Evolutionary conservation across 2,329 filamentous ascomycete species (phyloP).

Genomic region (Colletotrichum chrysophilum): DNA sequence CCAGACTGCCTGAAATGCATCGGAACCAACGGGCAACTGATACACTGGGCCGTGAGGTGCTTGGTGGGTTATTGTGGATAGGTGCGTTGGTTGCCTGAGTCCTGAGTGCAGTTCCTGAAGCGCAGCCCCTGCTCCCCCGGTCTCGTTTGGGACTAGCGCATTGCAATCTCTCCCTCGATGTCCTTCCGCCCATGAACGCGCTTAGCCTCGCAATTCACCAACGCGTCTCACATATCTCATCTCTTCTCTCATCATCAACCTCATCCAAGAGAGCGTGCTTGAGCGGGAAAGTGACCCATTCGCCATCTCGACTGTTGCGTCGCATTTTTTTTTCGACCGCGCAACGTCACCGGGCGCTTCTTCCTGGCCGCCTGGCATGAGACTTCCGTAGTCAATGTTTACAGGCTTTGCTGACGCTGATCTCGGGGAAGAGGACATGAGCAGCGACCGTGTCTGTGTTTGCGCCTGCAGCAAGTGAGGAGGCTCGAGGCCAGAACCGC

Average conservation of each 20-base stretch:
- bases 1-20: not conserved
- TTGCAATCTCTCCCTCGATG: conserved; percentile 21
- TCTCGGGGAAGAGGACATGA: conserved; percentile 18
- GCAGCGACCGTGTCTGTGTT: conserved; percentile 19
- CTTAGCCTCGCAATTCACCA: conserved; percentile 21
- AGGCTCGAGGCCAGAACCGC: conserved; percentile 9
- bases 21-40: not conserved
- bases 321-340: not conserved
- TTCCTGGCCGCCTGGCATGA: conserved; percentile 13
- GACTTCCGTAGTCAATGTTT: conserved; percentile 19
- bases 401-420: conserved; percentile 15
- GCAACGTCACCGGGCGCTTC: not conserved
- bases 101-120: not conserved
- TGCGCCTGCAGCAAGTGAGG: conserved; percentile 18
- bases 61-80: not conserved
- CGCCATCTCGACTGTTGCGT: not conserved
- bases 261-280: conserved; percentile 6
- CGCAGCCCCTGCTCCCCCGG: conserved; percentile 6
- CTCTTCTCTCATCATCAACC: conserved; percentile 20
- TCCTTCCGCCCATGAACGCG: conserved; percentile 18
- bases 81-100: not conserved
- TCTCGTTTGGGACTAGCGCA: conserved; percentile 9
- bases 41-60: not conserved
- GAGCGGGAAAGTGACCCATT: not conserved
- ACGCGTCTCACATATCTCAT: conserved; percentile 23